Percentiles rank a stretch among this genome's conserved stretches.
Conservation (phyloP, 2,329 filamentous ascomycete species). For the Hypoxylon sp. region DNA sequence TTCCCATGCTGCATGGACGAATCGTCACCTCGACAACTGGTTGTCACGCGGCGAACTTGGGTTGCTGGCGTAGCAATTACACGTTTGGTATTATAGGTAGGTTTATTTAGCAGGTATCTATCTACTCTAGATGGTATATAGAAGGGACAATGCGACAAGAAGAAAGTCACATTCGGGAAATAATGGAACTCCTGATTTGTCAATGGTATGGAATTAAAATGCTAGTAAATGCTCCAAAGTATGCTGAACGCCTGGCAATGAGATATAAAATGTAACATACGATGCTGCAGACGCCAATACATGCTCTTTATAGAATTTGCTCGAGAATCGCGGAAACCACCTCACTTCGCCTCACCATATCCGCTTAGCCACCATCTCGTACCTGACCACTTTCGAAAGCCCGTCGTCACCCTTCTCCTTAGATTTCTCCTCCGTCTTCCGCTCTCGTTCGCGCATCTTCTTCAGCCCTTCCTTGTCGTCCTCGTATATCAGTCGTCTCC, state of each 20-base stretch:
- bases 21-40: too few species aligned
- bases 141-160: too few species aligned
- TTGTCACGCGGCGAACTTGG: too few species aligned
- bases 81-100: too few species aligned
- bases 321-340: neutral
- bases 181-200: too few species aligned
- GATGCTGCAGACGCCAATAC: conserved; percentile 1
- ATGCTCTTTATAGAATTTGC: neutral
- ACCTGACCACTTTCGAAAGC: conserved; percentile 73
- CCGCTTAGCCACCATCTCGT: conserved; percentile 95
- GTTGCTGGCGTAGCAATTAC: too few species aligned
- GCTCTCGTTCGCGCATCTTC: conserved; percentile 71
- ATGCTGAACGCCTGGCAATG: neutral
- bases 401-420: conserved; percentile 65
- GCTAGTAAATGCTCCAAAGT: neutral
- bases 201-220: neutral
- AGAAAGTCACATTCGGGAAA: too few species aligned
- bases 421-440: conserved; percentile 70
- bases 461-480: conserved; percentile 81
- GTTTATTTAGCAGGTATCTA: too few species aligned
- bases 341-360: conserved; percentile 87
- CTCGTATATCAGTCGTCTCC: conserved; percentile 84
- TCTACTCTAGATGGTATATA: too few species aligned
- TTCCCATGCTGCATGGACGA: too few species aligned
- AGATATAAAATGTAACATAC: neutral